Percentiles rank a stretch among this genome's conserved stretches.
These are phyloP conservation scores for Plantago lanceolata DNA, from an alignment of 305 asterid species.

Conservation along the genomic window DNA sequence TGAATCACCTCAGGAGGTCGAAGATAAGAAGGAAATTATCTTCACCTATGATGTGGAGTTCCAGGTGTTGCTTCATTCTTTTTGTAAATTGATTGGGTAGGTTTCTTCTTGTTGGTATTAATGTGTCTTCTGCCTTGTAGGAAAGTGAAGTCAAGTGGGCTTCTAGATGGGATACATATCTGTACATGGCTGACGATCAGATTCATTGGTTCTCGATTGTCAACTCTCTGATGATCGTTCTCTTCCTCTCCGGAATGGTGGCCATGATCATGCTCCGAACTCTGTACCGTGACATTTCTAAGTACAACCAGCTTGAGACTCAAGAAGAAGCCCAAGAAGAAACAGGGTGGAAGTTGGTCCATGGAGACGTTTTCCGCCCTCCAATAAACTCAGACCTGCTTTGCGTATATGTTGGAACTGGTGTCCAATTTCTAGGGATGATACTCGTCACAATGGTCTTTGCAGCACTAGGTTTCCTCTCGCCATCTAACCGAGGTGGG, in stretches of 20 bases:
- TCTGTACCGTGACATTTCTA: slow-evolving; percentile 80
- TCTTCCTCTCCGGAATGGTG: slow-evolving; percentile 90
- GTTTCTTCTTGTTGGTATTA: neutral
- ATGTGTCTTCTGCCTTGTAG: slow-evolving; percentile 32
- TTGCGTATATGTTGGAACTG: slow-evolving; percentile 78
- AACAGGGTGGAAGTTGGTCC: slow-evolving; percentile 91
- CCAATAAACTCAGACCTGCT: slow-evolving; percentile 73
- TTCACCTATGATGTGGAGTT: slow-evolving; percentile 90
- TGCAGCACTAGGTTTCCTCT: slow-evolving; percentile 75
- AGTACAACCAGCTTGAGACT: slow-evolving; percentile 81
- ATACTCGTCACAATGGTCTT: slow-evolving; percentile 72
- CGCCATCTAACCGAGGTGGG: slow-evolving; percentile 91
- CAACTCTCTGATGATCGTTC: slow-evolving; percentile 82
- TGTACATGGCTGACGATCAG: slow-evolving; percentile 90
- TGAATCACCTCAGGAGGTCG: slow-evolving; percentile 79
- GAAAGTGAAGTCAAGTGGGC: slow-evolving; percentile 96
- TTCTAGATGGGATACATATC: slow-evolving; percentile 92
- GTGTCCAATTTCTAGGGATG: slow-evolving; percentile 83
- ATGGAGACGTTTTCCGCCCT: slow-evolving; percentile 81
- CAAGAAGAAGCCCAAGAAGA: slow-evolving; percentile 94
- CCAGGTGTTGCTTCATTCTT: slow-evolving; percentile 43
- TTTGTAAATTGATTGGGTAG: slow-evolving; percentile 1
- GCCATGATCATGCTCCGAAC: slow-evolving; percentile 93
- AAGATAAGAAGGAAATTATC: slow-evolving; percentile 64
- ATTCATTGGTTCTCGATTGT: slow-evolving; percentile 92